These are phyloP conservation scores for Teratosphaeria viscida DNA, from an alignment of 2,329 filamentous ascomycete species.

Conservation along the genomic window DNA sequence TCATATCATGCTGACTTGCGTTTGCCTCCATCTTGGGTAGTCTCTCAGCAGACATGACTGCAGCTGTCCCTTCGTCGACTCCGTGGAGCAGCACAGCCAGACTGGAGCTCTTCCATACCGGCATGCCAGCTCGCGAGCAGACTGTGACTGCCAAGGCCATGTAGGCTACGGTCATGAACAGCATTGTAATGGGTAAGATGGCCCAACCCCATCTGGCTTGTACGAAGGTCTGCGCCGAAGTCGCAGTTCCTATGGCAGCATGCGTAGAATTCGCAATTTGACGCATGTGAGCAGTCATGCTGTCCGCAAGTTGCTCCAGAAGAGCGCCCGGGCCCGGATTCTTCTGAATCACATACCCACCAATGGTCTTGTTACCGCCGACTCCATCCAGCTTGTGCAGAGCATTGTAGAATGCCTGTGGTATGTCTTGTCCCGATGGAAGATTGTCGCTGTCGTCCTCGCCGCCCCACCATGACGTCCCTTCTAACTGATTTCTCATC, in stretches of 20 bases:
- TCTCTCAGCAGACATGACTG: neutral
- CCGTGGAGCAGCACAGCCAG: conserved; percentile 6
- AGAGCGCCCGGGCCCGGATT: neutral
- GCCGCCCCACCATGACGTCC: neutral
- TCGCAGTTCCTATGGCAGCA: neutral
- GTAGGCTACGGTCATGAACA: conserved; percentile 4
- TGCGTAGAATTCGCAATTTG: neutral
- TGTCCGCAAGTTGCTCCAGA: conserved; percentile 3
- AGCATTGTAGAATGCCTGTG: neutral
- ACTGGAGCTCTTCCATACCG: conserved; percentile 9
- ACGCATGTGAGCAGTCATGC: conserved; percentile 5
- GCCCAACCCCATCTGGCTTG: conserved; percentile 7
- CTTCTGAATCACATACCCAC: neutral
- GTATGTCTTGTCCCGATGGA: neutral
- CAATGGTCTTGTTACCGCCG: neutral
- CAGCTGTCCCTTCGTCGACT: conserved; percentile 1
- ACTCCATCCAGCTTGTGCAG: neutral
- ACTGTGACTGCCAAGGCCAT: neutral
- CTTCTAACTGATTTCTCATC: neutral
- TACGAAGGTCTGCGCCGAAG: conserved; percentile 1
- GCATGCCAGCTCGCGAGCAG: neutral
- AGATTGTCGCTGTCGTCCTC: neutral
- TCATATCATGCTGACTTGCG: neutral
- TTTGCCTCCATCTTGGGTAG: neutral
- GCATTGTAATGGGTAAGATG: conserved; percentile 3